Evolutionary conservation across 2,329 filamentous ascomycete species (phyloP).

Genomic region (Penicillium sp.): DNA sequence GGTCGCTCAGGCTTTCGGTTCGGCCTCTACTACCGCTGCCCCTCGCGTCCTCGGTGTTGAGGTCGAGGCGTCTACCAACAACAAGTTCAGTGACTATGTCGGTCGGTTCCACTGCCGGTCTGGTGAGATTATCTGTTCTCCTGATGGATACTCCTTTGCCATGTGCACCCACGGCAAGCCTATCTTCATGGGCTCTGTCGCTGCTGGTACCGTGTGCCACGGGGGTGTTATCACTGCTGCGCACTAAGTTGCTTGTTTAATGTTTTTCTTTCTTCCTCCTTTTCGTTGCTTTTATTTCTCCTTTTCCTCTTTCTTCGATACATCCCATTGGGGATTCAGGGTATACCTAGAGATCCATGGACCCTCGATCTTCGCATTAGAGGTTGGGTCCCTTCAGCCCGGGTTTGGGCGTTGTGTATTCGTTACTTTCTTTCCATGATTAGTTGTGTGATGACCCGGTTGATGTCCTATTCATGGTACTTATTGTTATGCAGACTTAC

Average conservation of each 20-base stretch:
- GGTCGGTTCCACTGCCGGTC: constrained; percentile 20
- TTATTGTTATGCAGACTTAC: background rate
- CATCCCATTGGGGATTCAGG: background rate
- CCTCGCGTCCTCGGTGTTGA: constrained; percentile 12
- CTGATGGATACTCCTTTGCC: constrained; percentile 33
- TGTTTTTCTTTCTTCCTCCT: background rate
- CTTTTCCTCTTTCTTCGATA: background rate
- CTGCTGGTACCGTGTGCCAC: constrained; percentile 35
- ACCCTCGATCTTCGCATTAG: background rate
- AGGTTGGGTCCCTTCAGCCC: background rate
- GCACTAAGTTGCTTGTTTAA: background rate
- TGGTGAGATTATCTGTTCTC: constrained; percentile 35
- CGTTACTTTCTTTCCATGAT: constrained; percentile 4
- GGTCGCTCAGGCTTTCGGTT: constrained; percentile 12
- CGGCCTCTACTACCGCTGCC: constrained; percentile 11
- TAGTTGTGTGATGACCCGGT: constrained; percentile 2
- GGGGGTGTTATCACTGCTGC: constrained; percentile 24
- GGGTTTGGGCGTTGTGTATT: background rate
- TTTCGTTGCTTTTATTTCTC: background rate
- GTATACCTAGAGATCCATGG: background rate
- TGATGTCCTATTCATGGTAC: constrained; percentile 12
- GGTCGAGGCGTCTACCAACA: constrained; percentile 18
- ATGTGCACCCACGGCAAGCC: constrained; percentile 33
- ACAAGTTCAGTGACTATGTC: constrained; percentile 18
- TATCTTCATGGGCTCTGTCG: constrained; percentile 39